Percentiles rank a stretch among this genome's conserved stretches.
Conservation (phyloP, 1,284 basidiomycete species). For the Melanopsichium pennsylvanicum region DNA sequence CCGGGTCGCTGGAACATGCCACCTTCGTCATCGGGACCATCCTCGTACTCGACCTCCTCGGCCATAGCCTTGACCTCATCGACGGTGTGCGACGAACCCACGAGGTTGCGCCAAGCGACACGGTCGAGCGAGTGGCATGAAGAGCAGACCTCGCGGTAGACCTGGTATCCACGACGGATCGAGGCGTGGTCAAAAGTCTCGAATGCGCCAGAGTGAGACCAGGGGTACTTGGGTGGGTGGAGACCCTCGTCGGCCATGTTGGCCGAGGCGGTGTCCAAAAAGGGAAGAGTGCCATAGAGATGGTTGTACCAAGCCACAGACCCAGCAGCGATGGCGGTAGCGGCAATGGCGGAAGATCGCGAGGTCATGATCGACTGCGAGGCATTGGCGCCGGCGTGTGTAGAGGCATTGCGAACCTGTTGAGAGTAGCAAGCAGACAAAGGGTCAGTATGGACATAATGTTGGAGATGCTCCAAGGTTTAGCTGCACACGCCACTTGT, state of each 20-base stretch:
- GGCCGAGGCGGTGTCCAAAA: constrained; percentile 56
- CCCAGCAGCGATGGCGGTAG: constrained; percentile 81
- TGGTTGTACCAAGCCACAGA: constrained; percentile 95
- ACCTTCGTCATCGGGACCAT: constrained; percentile 92
- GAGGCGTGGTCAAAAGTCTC: constrained; percentile 94
- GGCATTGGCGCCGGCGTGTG: constrained; percentile 46
- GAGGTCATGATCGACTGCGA: constrained; percentile 72
- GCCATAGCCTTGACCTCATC: constrained; percentile 92
- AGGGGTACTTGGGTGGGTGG: constrained; percentile 86
- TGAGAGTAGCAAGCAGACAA: not conserved
- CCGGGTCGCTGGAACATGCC: constrained; percentile 99
- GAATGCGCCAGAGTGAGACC: constrained; percentile 85
- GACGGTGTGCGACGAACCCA: constrained; percentile 94
- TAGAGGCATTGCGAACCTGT: constrained; percentile 57
- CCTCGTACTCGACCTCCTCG: constrained; percentile 88
- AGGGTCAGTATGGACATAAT: constrained; percentile 17
- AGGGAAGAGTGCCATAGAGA: constrained; percentile 77
- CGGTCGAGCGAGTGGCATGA: constrained; percentile 99
- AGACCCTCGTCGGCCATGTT: constrained; percentile 82
- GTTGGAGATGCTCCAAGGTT: not conserved
- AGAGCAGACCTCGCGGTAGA: constrained; percentile 98
- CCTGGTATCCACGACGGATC: constrained; percentile 96
- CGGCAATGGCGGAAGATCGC: constrained; percentile 78
- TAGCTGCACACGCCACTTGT: too few species aligned
- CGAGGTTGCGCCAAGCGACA: constrained; percentile 99